Percentiles rank a stretch among this genome's conserved stretches.
Evolutionary conservation across 257 asterid species (phyloP).

Genomic region (Solanum pimpinellifolium): DNA sequence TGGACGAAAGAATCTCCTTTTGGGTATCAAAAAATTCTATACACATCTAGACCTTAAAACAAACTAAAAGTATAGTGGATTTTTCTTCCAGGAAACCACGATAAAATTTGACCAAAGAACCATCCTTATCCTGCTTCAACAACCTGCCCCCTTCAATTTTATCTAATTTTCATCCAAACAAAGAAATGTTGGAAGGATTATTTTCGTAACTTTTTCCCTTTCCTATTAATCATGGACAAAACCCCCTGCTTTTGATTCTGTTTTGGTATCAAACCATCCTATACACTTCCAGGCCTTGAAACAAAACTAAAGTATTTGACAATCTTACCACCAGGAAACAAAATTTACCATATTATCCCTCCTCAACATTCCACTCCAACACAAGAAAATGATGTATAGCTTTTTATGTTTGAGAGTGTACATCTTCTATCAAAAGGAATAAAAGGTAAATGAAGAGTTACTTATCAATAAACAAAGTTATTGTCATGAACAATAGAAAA

Average conservation of each 20-base stretch:
- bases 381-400: neutral
- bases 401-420: neutral
- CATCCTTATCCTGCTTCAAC: neutral
- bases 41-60: neutral
- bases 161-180: neutral
- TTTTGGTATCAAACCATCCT: neutral
- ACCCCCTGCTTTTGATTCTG: neutral
- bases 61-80: neutral
- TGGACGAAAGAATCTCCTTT: neutral
- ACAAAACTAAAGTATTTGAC: neutral
- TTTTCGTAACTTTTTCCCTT: neutral
- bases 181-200: neutral
- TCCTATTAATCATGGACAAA: neutral
- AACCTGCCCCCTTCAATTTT: neutral
- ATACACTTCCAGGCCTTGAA: neutral
- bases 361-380: neutral
- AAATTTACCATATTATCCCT: neutral
- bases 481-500: neutral
- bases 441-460: neutral
- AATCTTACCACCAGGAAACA: neutral
- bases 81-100: neutral
- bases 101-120: neutral
- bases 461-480: neutral
- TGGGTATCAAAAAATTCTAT: neutral
- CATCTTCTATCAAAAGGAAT: neutral